Evolutionary conservation across 169 alveolate genomes (phyloP).

Genomic region (Plasmodium fragile): DNA sequence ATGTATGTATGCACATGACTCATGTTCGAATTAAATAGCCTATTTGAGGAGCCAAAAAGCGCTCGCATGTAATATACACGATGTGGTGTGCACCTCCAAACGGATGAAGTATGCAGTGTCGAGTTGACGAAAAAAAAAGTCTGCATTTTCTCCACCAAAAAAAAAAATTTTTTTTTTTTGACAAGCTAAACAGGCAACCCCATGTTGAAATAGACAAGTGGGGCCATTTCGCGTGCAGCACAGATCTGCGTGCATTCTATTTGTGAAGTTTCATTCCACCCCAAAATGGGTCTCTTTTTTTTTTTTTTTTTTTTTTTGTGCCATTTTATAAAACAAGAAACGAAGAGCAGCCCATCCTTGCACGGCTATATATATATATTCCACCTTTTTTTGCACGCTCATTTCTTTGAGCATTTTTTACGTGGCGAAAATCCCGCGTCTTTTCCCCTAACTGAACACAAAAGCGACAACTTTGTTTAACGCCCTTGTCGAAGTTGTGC

Average conservation of each 20-base stretch:
- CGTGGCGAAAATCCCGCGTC: neutral
- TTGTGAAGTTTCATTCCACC: neutral
- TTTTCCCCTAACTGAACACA: neutral
- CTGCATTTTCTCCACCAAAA: neutral
- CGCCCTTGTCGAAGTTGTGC: neutral
- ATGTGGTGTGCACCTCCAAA: neutral
- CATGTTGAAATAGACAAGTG: neutral
- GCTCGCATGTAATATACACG: neutral
- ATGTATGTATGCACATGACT: neutral
- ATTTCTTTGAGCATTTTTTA: neutral
- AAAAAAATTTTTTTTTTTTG: too few species aligned
- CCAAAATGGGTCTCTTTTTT: neutral
- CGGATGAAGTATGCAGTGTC: neutral
- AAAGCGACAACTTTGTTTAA: neutral
- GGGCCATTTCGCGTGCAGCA: neutral
- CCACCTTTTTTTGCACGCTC: neutral
- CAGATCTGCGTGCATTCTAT: neutral
- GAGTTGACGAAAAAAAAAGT: neutral
- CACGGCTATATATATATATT: neutral
- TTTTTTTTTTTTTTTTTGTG: slow-evolving; percentile 1
- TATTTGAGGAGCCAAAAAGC: neutral
- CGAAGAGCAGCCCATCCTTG: neutral
- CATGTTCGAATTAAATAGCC: neutral
- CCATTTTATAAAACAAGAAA: neutral
- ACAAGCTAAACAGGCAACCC: neutral